Percentiles rank a stretch among this genome's conserved stretches.
phyloP scores from a whole-genome alignment of 805 yeast genomes.

The Starmera caribaea region DNA sequence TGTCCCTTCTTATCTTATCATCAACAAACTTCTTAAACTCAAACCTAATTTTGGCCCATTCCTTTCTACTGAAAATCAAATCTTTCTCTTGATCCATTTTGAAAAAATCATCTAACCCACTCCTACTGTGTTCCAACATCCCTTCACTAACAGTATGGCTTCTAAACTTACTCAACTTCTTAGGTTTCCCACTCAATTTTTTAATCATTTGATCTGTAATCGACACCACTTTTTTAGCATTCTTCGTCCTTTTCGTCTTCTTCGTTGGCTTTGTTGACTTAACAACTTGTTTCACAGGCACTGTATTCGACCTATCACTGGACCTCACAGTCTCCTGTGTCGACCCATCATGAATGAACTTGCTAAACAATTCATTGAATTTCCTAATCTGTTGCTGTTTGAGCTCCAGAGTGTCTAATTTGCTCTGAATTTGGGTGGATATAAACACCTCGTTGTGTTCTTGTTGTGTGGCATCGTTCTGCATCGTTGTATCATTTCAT shows the following conservation, averaged over 20 bases:
- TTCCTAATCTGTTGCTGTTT: constrained; percentile 4
- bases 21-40: not conserved
- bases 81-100: no score
- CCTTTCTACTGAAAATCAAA: not conserved
- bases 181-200: constrained; percentile 9
- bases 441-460: constrained; percentile 5
- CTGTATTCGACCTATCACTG: not conserved
- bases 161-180: constrained; percentile 1
- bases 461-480: not conserved
- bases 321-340: not conserved
- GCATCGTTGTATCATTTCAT: not conserved
- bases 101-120: no score
- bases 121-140: no score
- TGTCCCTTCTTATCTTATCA: no score
- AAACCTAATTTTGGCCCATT: not conserved
- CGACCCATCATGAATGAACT: not conserved
- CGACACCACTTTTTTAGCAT: not conserved
- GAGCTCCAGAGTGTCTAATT: constrained; percentile 10
- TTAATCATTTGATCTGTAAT: constrained; percentile 4
- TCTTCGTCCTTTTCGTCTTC: not conserved
- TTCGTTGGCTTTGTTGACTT: not conserved
- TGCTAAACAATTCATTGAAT: not conserved
- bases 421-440: constrained; percentile 16
- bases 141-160: no score
- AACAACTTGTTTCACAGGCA: not conserved